phyloP scores from a whole-genome alignment of 2,329 filamentous ascomycete genomes.

The Paecilomyces niveus region DNA sequence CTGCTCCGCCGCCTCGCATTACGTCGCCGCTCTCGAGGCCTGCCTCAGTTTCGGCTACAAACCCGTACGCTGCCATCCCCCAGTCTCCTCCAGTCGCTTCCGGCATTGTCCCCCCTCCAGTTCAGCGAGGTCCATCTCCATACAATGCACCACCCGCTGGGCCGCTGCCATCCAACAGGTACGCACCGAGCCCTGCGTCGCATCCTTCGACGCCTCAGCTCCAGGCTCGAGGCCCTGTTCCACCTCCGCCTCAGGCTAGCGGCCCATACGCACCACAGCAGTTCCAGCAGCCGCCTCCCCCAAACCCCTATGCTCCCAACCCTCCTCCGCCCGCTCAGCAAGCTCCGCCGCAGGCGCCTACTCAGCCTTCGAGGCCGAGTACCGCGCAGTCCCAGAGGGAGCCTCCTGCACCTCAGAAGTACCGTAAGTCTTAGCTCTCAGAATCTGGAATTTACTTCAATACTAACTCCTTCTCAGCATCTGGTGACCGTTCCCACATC shows the following conservation, averaged over 20 bases:
- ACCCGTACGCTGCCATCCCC: conserved; percentile 30
- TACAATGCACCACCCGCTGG: conserved; percentile 73
- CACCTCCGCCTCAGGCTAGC: conserved; percentile 38
- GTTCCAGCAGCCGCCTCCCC: conserved; percentile 26
- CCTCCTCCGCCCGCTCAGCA: conserved; percentile 39
- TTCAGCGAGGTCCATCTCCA: conserved; percentile 71
- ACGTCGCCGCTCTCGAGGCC: neutral
- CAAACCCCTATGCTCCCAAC: conserved; percentile 38
- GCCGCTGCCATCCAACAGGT: conserved; percentile 65
- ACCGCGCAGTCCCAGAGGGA: conserved; percentile 45
- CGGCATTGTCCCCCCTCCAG: conserved; percentile 47
- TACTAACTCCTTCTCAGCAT: conserved; percentile 27
- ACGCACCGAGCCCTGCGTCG: conserved; percentile 60
- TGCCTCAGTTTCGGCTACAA: conserved; percentile 28
- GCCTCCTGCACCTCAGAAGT: conserved; percentile 51
- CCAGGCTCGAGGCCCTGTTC: conserved; percentile 41
- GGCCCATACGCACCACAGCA: conserved; percentile 55
- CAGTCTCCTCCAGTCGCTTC: conserved; percentile 37
- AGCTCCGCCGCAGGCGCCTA: conserved; percentile 30
- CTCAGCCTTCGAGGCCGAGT: conserved; percentile 37
- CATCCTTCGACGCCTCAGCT: conserved; percentile 44
- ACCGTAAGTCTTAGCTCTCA: conserved; percentile 50
- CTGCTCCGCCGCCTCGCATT: neutral
- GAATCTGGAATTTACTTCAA: neutral
- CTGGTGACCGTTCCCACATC: conserved; percentile 87